Percentiles rank a stretch among this genome's conserved stretches.
These are phyloP conservation scores for Irpex lacteus DNA, from an alignment of 1,284 basidiomycete genomes.

Conservation along the genomic window DNA sequence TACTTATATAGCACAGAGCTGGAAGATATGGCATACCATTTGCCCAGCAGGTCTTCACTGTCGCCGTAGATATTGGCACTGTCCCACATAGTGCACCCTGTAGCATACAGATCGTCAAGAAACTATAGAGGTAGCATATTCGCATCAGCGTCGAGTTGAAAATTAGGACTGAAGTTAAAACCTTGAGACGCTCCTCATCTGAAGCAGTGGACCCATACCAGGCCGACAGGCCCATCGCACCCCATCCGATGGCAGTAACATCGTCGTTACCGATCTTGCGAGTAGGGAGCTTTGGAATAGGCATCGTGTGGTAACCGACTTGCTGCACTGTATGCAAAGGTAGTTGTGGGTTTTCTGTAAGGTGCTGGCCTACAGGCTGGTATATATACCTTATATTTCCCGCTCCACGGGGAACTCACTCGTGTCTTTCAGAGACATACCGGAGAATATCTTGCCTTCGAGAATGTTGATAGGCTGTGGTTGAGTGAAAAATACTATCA, in stretches of 20 bases:
- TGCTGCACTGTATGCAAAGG: no score
- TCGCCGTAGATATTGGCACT: conserved; percentile 29
- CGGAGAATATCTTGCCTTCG: no score
- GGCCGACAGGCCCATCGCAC: conserved; percentile 24
- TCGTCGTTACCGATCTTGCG: conserved; percentile 22
- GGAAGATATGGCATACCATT: conserved; percentile 18
- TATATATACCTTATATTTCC: no score
- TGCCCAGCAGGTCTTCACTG: conserved; percentile 24
- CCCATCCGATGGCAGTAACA: conserved; percentile 26
- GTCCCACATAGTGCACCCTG: conserved; percentile 28
- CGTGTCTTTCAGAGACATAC: no score
- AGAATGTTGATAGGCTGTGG: no score
- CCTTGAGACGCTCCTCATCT: conserved; percentile 28
- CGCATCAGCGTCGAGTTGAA: background rate
- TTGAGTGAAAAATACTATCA: no score
- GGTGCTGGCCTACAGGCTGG: no score
- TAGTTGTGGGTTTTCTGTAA: no score
- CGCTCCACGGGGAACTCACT: no score
- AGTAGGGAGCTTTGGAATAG: conserved; percentile 13
- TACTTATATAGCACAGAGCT: no score
- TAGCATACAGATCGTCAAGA: conserved; percentile 20
- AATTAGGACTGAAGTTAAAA: conserved; percentile 1
- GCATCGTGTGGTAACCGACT: background rate
- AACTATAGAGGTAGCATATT: conserved; percentile 10
- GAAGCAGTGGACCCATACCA: conserved; percentile 20